Base-by-base conservation (phyloP, 1,284 basidiomycete species). In the Ceratobasidium sp. region DNA sequence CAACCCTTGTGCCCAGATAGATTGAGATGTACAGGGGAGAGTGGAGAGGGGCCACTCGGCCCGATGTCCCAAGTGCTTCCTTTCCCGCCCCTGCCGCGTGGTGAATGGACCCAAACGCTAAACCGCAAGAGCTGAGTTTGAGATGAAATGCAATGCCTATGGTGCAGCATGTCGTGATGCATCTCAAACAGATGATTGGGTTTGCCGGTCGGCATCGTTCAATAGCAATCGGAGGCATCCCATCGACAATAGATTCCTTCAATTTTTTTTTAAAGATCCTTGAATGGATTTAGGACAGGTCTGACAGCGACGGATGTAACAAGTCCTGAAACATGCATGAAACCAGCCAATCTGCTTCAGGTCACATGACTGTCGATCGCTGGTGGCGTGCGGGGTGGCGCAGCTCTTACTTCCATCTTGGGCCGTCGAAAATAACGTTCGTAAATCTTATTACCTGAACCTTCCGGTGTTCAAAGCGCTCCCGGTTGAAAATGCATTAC, bases 371-470 rank as follows among this genome's bases (percentile, higher is more conserved):
- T 13, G 60, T 11, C 60, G 60, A 64, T 64, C 60, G 16, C 33
- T 50, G 33, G 59, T 62, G 59, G 59, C 59, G 59, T 27, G 33
- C 46, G 19, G 19, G 60, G 60, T 64, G 60, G 60, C 60, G 60
- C 39, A 16, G 25, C 29, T 54, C 49, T 30, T 16, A 30, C 59
- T 47, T 49, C 36, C 59, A 25, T 25, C 9, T 50, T 23, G 23
- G 14, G 21, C 2, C 47, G 2, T 21, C n/a, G 21, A 16, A 8
- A 21, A 21, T 13, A 27, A 11, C 11, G 6, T 25, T 25, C 21
- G 47, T 25, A 13, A 50, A 46, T 46, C 4, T 46, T 14, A 5
- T 36, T 36, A 4, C 11, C 11, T 36, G 33, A 36, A 36, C 33
- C 33, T 36, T 36, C 33, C 33, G 33, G 33, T 36, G 33, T 36